Percentiles rank a stretch among this genome's conserved stretches.
Conservation (phyloP, 306 rosid genomes). For the Echinosophora koreensis region DNA sequence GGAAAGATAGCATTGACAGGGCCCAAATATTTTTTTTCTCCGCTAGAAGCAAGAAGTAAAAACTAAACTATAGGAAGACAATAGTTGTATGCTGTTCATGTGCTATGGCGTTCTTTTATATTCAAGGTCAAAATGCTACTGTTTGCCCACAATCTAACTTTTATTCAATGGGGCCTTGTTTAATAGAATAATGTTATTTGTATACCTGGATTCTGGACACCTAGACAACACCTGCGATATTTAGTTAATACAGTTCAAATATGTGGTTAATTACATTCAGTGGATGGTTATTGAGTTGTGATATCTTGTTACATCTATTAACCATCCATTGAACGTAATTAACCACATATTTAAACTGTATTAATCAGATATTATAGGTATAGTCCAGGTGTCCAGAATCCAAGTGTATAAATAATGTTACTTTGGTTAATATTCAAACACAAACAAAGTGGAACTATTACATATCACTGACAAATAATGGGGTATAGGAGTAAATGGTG, state of each 20-base stretch:
- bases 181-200: too few species aligned
- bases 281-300: too few species aligned
- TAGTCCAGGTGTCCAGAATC: too few species aligned
- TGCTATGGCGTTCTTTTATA: constrained; percentile 25
- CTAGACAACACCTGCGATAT: too few species aligned
- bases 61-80: background rate
- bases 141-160: constrained; percentile 4
- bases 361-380: too few species aligned
- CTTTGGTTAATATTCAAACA: constrained; percentile 10
- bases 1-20: background rate
- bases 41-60: background rate
- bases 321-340: too few species aligned
- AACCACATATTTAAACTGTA: too few species aligned
- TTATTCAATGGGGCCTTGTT: background rate
- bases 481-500: constrained; percentile 47
- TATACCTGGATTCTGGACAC: too few species aligned
- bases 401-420: too few species aligned
- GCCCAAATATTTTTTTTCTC: background rate
- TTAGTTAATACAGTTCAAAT: too few species aligned
- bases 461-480: constrained; percentile 36
- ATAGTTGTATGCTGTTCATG: constrained; percentile 25
- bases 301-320: too few species aligned
- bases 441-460: constrained; percentile 19
- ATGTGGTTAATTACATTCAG: too few species aligned
- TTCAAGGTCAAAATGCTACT: constrained; percentile 38